A percentile compares a stretch with the other conserved stretches of the same genome.
Evolutionary conservation across 768 basidiomycete genomes (phyloP).

Genomic region (Rhodotorula graminis): DNA sequence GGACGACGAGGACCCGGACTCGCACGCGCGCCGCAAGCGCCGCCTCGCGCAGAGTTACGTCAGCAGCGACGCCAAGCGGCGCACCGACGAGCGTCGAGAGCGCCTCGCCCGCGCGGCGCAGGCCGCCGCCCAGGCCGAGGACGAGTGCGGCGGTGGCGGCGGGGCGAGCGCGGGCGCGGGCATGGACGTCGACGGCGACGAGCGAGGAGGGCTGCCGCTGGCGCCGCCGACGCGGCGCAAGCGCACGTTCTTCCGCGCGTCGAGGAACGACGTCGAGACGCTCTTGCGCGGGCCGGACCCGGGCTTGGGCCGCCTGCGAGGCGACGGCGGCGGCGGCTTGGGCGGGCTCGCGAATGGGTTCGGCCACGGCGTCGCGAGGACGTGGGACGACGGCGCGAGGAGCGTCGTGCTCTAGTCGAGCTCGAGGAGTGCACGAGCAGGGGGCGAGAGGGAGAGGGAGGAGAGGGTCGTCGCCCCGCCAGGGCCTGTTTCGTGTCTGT

Average conservation of each 20-base stretch:
- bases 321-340: not conserved
- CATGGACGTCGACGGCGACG: not conserved
- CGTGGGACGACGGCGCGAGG: not conserved
- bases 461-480: not conserved
- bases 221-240: slow-evolving; percentile 12
- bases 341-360: not conserved
- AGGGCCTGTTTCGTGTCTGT: too few relatives aligned
- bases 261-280: not conserved
- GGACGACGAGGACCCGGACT: slow-evolving; percentile 18
- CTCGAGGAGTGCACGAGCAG: too few relatives aligned
- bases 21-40: slow-evolving; percentile 2
- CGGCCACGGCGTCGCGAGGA: not conserved
- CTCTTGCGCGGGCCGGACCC: slow-evolving; percentile 17
- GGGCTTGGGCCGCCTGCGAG: slow-evolving; percentile 6
- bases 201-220: not conserved
- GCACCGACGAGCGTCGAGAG: slow-evolving; percentile 9
- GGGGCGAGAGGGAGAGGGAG: too few relatives aligned
- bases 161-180: not conserved
- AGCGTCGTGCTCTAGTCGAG: not conserved
- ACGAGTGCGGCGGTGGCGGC: not conserved
- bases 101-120: slow-evolving; percentile 7
- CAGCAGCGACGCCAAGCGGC: not conserved
- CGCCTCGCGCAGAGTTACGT: slow-evolving; percentile 16
- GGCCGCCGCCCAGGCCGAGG: slow-evolving; percentile 2
- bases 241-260: slow-evolving; percentile 24